Base-by-base conservation (phyloP, 2,329 filamentous ascomycete species). In the Didymella glomerata region DNA sequence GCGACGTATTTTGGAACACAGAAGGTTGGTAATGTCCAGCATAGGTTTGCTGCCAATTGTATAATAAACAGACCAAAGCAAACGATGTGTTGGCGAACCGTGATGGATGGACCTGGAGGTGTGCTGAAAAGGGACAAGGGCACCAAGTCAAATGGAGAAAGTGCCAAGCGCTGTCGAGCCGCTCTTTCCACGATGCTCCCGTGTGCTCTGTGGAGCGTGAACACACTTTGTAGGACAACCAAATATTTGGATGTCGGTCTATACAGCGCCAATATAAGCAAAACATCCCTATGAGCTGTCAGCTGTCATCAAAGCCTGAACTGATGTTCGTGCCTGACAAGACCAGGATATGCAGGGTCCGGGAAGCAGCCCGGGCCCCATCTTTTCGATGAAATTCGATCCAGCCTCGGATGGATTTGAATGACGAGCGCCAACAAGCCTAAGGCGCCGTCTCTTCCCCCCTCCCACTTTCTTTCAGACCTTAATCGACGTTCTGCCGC, bases 371-470 rank as follows among this genome's bases (percentile, higher is more conserved):
- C 27, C 27, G 27, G 27, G 27, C 27, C 46, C 45, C 47, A 41
- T 42, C 32, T 47, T 44, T 50, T 25, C 30, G 7, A 49, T 41
- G 40, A 44, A 44, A 44, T 44, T 44, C 41, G 22, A 49, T 50
- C 22, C 49, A 50, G 50, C 56, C 56, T 54, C 56, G 56, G 56
- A 54, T 49, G 48, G 54, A 54, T 47, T 54, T 24, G 46, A 49
- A 59, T 59, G 56, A 59, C 56, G 56, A 47, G 56, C 56, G 56
- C 56, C 56, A 54, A 59, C 55, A 38, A 27, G 49, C 32, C 38
- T 45, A 42, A 47, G 46, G 46, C 50, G 51, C 56, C 50, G 56
- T 54, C 50, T 41, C 50, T 54, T 54, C 56, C 56, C 36, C 47
- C 46, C 51, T 41, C 56, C 47, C 50, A 38, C 50, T 40, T 46